Evolutionary conservation across 495 filamentous ascomycete genomes (phyloP).

Genomic region (Copromyces sp.): DNA sequence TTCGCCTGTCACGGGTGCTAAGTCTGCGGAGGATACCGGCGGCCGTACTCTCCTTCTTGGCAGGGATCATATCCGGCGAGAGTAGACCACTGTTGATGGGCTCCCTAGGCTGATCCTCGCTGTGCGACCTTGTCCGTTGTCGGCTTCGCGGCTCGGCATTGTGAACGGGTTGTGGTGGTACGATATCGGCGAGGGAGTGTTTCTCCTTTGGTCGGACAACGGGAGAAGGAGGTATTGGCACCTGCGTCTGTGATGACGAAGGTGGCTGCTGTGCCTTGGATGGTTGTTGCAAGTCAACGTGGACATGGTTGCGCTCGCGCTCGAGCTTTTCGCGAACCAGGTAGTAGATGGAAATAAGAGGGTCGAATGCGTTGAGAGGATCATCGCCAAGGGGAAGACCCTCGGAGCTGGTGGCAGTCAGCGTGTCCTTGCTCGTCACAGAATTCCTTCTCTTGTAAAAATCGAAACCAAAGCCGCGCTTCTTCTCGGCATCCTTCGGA

Average conservation of each 20-base stretch:
- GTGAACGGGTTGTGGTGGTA: constrained; percentile 77
- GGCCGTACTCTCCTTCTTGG: constrained; percentile 79
- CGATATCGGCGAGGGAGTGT: constrained; percentile 52
- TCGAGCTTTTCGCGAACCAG: constrained; percentile 92
- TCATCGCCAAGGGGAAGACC: constrained; percentile 74
- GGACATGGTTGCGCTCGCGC: constrained; percentile 44
- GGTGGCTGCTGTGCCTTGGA: constrained; percentile 13
- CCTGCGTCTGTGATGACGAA: constrained; percentile 15
- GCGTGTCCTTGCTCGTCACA: constrained; percentile 72
- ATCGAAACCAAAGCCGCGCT: constrained; percentile 80
- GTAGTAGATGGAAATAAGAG: constrained; percentile 89
- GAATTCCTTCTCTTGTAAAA: constrained; percentile 96
- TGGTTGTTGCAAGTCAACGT: constrained; percentile 13
- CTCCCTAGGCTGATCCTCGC: constrained; percentile 83
- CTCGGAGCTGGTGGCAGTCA: constrained; percentile 78
- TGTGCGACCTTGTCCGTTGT: constrained; percentile 84
- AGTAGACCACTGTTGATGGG: constrained; percentile 60
- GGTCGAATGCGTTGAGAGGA: constrained; percentile 87
- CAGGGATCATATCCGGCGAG: constrained; percentile 50
- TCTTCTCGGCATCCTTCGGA: constrained; percentile 65
- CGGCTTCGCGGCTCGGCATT: constrained; percentile 79
- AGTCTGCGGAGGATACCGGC: constrained; percentile 81
- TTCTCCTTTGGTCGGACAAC: constrained; percentile 33
- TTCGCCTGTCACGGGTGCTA: constrained; percentile 67
- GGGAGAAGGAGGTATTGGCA: constrained; percentile 25